Base-by-base conservation (phyloP, 2,329 filamentous ascomycete species). In the Blumeriella jaapii region DNA sequence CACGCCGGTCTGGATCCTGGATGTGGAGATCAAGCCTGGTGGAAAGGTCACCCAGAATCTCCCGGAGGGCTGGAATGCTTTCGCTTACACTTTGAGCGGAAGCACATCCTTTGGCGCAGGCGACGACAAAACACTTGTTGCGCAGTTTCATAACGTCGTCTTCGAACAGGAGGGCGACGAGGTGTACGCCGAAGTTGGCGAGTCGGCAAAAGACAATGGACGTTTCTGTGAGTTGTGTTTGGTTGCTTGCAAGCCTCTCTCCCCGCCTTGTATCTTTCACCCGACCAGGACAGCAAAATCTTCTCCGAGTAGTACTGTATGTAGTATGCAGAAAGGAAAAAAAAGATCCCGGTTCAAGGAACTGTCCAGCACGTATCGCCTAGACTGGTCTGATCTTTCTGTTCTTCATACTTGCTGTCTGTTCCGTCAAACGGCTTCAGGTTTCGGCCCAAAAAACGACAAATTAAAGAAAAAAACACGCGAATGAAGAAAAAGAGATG, bases 1-100 rank as follows among this genome's bases (percentile, higher is more conserved):
- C 60, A 96, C 89, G 2, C 91, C 91, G 0, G 86, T 96, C n/a
- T 96, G 89, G 89, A 68, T 94, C 43, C 67, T 96, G 28, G 89
- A 96, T 56, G 65, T 95, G 33, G 76, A 72, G 13, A 72, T 96
- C 34, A 63, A 74, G 51, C 86, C 87, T 0, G 89, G 89, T 34
- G 86, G 83, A 29, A 74, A 67, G 40, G 65, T 96, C 46, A 68
- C 65, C 14, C 89, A 96, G 62, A 59, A 71, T 4, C 55, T 96
- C 2, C 89, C 89, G 0, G 61, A 67, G 42, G 79, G 77, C 17
- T 96, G 86, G 84, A 95, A 93, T 57, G 76, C 83, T 2, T 96
- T 96, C 53, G 78, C 79, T 11, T 96, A 95, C 58, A 79, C 75
- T 3, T 66, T 96, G n/a, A 68, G 77, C 40, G 89, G 89, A 14